These are phyloP conservation scores for Fusarium sp. DNA, from an alignment of 2,329 filamentous ascomycete species.

Conservation along the genomic window DNA sequence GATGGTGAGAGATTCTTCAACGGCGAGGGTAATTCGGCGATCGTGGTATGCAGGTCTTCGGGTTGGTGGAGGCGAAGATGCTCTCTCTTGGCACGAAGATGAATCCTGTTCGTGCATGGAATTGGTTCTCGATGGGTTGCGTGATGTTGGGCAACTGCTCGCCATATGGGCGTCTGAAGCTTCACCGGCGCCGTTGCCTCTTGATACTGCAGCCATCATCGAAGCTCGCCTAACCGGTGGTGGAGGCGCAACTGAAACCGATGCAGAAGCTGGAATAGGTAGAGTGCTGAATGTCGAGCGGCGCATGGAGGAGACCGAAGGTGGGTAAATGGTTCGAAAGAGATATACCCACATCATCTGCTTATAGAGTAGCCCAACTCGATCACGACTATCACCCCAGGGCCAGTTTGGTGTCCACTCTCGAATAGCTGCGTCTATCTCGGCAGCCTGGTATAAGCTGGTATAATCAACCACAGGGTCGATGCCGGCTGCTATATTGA, in stretches of 20 bases:
- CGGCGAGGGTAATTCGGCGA: conserved; percentile 64
- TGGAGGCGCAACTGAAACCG: conserved; percentile 33
- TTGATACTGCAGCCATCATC: conserved; percentile 52
- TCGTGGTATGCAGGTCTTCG: conserved; percentile 65
- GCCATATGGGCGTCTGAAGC: conserved; percentile 37
- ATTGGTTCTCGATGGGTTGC: conserved; percentile 55
- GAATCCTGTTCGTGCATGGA: conserved; percentile 57
- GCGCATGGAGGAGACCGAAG: conserved; percentile 52
- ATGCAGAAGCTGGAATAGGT: conserved; percentile 38
- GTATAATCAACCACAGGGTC: conserved; percentile 81
- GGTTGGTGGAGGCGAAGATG: conserved; percentile 61
- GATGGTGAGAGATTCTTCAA: conserved; percentile 69
- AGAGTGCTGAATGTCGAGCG: conserved; percentile 51
- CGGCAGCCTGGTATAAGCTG: conserved; percentile 77
- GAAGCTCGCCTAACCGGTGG: conserved; percentile 52
- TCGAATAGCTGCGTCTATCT: conserved; percentile 80
- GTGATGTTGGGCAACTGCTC: conserved; percentile 52
- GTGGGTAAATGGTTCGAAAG: conserved; percentile 71
- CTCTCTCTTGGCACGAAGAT: conserved; percentile 39
- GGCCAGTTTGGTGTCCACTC: conserved; percentile 78
- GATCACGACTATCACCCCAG: conserved; percentile 67
- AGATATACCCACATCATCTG: conserved; percentile 77
- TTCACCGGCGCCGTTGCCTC: conserved; percentile 35
- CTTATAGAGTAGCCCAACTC: conserved; percentile 71
- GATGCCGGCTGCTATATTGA: conserved; percentile 70